Evolutionary conservation across 2,329 filamentous ascomycete species (phyloP), one percentile per base, ranked within the genome.

Genomic region (Penicillium olsonii): DNA sequence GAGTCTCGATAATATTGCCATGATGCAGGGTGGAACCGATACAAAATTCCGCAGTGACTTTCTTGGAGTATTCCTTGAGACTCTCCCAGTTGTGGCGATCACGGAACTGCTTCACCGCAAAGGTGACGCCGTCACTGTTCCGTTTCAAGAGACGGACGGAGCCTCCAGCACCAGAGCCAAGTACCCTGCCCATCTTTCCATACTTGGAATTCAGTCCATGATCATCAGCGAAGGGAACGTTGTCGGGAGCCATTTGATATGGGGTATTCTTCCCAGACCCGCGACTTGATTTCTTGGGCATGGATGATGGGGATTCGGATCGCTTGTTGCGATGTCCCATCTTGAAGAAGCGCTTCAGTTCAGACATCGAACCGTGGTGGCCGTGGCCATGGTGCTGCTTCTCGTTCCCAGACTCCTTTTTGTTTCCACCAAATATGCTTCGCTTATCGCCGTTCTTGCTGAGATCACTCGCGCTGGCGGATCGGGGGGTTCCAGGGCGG

Each of bases 21-120:
- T 99, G 94, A 64, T 97, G 94, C 31, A 99, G 78, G 0, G 94
- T 96, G 2, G 92, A 97, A 11, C 94, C 94, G 60, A 99, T 92
- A 68, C 94, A 99, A 71, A 99, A 99, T 67, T 99, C 94, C 2
- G 94, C 92, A 1, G 94, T 99, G 39, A 99, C 85, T 69, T 99
- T 99, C 74, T 99, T 99, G 60, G 91, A 90, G 66, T 99, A 99
- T 60, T 97, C 94, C 64, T 89, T 90, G 67, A 96, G 88, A 1
- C 87, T 90, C 72, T 99, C 94, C 72, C 96, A 96, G 0, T 88
- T 85, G 71, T 99, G 92, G 27, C 90, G 84, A 46, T 92, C 85
- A 45, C 94, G 81, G 73, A 99, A 99, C 67, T 99, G 92, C 72
- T 99, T 99, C 45, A 97, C 94, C 1, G 94, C 94, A 71, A 99